Percentiles rank a stretch among this genome's conserved stretches.
Evolutionary conservation across 257 asterid species (phyloP).

Genomic region (Solanum clarkiae): DNA sequence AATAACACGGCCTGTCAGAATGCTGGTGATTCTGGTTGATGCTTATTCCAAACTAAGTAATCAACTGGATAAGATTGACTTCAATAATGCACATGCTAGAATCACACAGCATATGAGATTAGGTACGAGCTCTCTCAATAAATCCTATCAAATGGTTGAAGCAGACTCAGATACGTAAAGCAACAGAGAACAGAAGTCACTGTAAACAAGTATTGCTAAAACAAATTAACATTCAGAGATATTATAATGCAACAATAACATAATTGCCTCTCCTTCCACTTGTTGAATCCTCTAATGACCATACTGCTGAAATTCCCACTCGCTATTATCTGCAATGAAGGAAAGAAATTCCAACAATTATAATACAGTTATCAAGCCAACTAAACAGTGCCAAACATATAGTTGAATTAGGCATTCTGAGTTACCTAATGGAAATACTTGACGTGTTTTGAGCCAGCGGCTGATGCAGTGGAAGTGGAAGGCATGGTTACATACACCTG

Average conservation of each 20-base stretch:
- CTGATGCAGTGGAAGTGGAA: slow-evolving; percentile 10
- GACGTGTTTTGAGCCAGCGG: slow-evolving; percentile 9
- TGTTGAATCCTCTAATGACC: neutral
- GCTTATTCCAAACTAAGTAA: neutral
- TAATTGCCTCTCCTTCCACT: neutral
- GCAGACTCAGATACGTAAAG: neutral
- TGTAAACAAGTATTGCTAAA: neutral
- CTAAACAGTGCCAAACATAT: neutral
- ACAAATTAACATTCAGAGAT: neutral
- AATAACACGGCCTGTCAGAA: neutral
- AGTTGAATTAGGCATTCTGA: neutral
- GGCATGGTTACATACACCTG: slow-evolving; percentile 7
- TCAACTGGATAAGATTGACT: neutral
- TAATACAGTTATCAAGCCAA: neutral
- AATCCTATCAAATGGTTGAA: neutral
- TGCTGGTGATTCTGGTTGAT: neutral
- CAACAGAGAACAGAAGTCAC: neutral
- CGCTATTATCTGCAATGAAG: neutral
- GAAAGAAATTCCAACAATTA: neutral
- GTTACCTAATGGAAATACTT: slow-evolving; percentile 2
- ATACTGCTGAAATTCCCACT: neutral
- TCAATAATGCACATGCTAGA: neutral
- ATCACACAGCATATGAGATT: neutral
- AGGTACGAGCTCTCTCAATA: neutral
- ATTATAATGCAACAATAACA: neutral